Conservation (phyloP, 345 rosid genomes). For the Iberis pinnata region DNA sequence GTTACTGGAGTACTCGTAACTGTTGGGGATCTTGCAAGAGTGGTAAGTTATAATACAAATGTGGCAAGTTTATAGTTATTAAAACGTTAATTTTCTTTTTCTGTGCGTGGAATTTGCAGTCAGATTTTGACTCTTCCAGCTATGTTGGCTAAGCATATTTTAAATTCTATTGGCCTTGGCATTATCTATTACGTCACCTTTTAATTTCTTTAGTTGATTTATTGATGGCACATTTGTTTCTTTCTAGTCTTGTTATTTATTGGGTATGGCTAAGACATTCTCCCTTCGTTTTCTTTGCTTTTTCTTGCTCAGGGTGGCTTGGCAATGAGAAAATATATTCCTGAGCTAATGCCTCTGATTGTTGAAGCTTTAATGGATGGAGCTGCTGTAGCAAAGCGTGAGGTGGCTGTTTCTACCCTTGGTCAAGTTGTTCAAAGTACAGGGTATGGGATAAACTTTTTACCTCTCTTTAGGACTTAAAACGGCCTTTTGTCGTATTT, state of each 20-base stretch:
- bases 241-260: constrained; percentile 8
- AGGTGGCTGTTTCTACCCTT: constrained; percentile 96
- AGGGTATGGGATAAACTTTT: constrained; percentile 49
- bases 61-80: constrained; percentile 14
- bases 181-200: not conserved
- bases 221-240: constrained; percentile 6
- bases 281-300: not conserved
- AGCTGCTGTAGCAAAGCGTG: constrained; percentile 88
- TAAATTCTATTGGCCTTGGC: constrained; percentile 12
- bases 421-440: constrained; percentile 99
- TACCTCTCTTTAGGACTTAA: constrained; percentile 16
- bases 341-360: constrained; percentile 94
- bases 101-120: constrained; percentile 11
- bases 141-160: constrained; percentile 20
- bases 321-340: constrained; percentile 84
- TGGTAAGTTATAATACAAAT: constrained; percentile 52
- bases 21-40: constrained; percentile 98
- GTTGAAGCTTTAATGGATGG: constrained; percentile 98
- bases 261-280: constrained; percentile 15
- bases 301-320: constrained; percentile 75
- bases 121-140: constrained; percentile 8
- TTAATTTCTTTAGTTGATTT: constrained; percentile 10
- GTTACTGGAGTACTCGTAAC: constrained; percentile 93
- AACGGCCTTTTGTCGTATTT: not conserved
- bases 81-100: constrained; percentile 1